A percentile compares a stretch with the other conserved stretches of the same genome.
Conservation (phyloP, 345 rosid species). For the Corymbia maculata region DNA sequence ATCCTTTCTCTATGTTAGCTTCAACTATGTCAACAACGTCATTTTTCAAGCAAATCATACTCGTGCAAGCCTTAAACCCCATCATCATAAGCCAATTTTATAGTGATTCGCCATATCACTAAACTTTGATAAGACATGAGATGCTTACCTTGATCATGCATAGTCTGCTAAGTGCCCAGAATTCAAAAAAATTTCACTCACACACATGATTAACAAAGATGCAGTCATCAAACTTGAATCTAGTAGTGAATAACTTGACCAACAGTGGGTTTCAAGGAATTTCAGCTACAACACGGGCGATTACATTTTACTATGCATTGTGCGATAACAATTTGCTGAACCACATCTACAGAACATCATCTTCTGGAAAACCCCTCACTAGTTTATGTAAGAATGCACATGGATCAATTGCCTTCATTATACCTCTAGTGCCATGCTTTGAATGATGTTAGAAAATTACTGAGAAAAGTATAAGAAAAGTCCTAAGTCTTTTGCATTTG, state of each 20-base stretch:
- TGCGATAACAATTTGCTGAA: not conserved
- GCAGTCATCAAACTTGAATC: not conserved
- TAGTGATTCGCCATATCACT: not conserved
- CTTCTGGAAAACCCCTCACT: not conserved
- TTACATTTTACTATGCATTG: not conserved
- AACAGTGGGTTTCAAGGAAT: not conserved
- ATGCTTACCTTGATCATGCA: not conserved
- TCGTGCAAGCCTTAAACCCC: conserved; percentile 1
- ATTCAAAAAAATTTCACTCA: not conserved
- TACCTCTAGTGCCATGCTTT: not conserved
- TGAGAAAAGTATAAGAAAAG: no score
- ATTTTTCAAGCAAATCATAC: not conserved
- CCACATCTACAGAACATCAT: not conserved
- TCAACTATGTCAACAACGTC: conserved; percentile 4
- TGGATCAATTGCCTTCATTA: not conserved
- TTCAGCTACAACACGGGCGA: not conserved
- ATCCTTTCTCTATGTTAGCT: not conserved
- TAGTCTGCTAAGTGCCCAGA: not conserved
- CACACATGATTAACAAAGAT: not conserved
- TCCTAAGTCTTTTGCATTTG: no score
- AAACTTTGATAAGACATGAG: not conserved
- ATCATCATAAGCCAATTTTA: conserved; percentile 10
- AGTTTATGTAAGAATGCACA: not conserved
- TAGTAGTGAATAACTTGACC: no score
- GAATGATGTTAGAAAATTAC: not conserved